Conservation (phyloP, 345 rosid species). For the Lepidium africanum region DNA sequence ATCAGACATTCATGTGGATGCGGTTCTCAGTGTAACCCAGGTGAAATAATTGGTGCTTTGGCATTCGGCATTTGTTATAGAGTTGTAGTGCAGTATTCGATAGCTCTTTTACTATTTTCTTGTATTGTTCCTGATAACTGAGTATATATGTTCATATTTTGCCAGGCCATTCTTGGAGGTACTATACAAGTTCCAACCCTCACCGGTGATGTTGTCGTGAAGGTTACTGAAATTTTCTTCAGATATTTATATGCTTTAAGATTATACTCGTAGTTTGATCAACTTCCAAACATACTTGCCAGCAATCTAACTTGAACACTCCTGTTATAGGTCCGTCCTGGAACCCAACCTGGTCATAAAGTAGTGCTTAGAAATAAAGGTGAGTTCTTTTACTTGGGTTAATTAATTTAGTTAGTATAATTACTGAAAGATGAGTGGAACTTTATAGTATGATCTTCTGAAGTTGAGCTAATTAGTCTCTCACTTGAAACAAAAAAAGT, state of each 20-base stretch:
- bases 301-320: constrained; percentile 1
- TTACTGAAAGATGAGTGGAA: neutral
- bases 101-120: neutral
- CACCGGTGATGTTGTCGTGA: constrained; percentile 95
- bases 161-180: constrained; percentile 96
- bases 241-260: neutral
- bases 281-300: neutral
- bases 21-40: constrained; percentile 77
- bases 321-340: constrained; percentile 70
- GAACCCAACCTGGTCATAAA: constrained; percentile 98
- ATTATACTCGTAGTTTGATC: neutral
- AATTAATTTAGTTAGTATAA: neutral
- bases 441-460: neutral
- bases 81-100: neutral
- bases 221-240: constrained; percentile 40
- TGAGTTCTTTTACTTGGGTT: constrained; percentile 23
- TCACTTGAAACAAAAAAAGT: neutral
- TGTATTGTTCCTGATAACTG: neutral
- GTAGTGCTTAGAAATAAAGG: constrained; percentile 96
- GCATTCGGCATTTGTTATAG: neutral
- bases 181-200: constrained; percentile 96
- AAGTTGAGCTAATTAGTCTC: neutral
- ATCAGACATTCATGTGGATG: constrained; percentile 78
- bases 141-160: constrained; percentile 7
- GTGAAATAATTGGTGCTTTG: constrained; percentile 28